Base-by-base conservation (phyloP, 441 rosid species). In the Gossypium gossypioides region DNA sequence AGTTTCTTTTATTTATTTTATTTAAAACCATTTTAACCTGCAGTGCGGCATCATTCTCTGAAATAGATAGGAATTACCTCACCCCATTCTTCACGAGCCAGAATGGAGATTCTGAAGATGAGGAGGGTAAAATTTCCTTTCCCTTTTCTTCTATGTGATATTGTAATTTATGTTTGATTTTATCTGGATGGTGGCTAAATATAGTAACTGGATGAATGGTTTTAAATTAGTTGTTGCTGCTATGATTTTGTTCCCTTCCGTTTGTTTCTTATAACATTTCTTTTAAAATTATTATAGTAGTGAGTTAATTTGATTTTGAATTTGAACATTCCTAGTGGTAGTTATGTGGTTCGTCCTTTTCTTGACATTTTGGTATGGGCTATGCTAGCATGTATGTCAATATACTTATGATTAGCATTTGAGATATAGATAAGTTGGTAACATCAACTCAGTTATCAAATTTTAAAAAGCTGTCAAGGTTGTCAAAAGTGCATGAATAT, bases 61-160 rank as follows among this genome's bases (percentile, higher is more conserved):
- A 90, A 72, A 79, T 95, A 72, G 99, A 92, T 73, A 95, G 74
- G 84, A 92, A 95, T 73, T 95, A 87, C 81, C 92, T 95, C 72
- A 92, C 99, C 64, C 99, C 99, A 7, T 92, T 95, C 83, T 92
- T 95, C 83, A 95, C 99, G 6, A 92, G 96, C 81, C 87, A 91
- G 57, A 92, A 86, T 72, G 97, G 91, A 77, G 97, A 94, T 74
- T 88, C 84, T 44, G 93, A 82, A 1, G 87, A 78, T 7, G 86
- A 77, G 22, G 72, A 56, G 77, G 90, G 78, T 80, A 75, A 79
- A 79, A 77, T 74, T 68, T 46, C 74, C 72, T 54, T 48, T 27
- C 18, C 21, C 50, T 58, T 63, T 4, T 18, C 12, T 25, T 32
- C 51, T 25, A 46, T 46, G 44, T 22, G 12, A 21, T 21, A 15